phyloP scores from a whole-genome alignment of 495 filamentous ascomycete genomes.

The Letharia lupina region DNA sequence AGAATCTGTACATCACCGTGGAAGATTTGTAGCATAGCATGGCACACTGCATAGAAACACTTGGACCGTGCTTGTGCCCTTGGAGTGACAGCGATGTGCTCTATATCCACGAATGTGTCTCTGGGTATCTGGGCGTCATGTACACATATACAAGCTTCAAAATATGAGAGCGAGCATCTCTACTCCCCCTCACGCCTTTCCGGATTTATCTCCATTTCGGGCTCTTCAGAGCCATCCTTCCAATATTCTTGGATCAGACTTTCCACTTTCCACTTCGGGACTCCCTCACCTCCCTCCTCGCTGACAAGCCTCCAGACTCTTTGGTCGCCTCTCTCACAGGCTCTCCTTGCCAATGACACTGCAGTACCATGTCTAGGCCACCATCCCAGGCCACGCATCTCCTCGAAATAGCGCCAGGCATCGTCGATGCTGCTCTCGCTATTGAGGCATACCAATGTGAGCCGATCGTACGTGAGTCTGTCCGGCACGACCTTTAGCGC shows the following conservation, averaged over 20 bases:
- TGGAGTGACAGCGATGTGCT: background rate
- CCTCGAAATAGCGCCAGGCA: constrained; percentile 49
- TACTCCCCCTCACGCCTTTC: background rate
- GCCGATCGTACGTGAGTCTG: constrained; percentile 53
- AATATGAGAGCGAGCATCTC: background rate
- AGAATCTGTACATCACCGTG: background rate
- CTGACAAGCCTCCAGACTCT: constrained; percentile 45
- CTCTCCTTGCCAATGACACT: constrained; percentile 36
- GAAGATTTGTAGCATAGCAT: background rate
- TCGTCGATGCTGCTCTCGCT: constrained; percentile 42
- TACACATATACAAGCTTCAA: background rate
- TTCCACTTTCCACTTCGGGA: constrained; percentile 24
- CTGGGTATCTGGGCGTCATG: background rate
- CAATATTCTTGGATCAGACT: constrained; percentile 7
- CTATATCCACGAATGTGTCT: background rate
- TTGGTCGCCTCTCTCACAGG: constrained; percentile 43
- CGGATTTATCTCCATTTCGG: background rate
- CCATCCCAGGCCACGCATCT: constrained; percentile 38
- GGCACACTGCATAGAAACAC: background rate
- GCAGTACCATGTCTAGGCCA: constrained; percentile 35
- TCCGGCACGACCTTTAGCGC: constrained; percentile 52
- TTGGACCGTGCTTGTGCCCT: background rate
- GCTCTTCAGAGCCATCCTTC: constrained; percentile 7
- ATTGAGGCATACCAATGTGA: constrained; percentile 56
- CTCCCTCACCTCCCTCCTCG: constrained; percentile 26